Base-by-base conservation (phyloP, 1,139 yeast species). In the Yamadazyma mexicana region DNA sequence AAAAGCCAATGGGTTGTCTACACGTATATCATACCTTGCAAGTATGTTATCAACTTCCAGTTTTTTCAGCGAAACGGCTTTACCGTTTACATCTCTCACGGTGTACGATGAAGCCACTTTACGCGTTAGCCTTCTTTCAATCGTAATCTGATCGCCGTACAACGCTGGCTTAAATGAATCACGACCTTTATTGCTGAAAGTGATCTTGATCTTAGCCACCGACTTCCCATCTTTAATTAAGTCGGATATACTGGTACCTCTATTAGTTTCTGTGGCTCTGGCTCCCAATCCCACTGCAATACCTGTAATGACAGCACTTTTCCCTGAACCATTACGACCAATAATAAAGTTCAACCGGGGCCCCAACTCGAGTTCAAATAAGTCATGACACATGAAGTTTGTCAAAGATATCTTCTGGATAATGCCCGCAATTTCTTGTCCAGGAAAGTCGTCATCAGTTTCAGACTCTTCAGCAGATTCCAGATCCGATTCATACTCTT, bases 241-340 rank as follows among this genome's bases (percentile, higher is more conserved):
- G 39, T 77, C 81, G 49, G 78, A 82, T 33, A 87, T 68, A 7
- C 82, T 77, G 8, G 79, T 69, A 4, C 95, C 98, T 58, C 98
- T 75, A 53, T 85, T 85, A 0, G 98, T 92, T 40, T 82, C 89
- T n/a, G 83, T 73, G 0, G 98, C 97, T 52, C 83, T 86, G 1
- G 96, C 96, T n/a, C 98, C 98, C 8, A 92, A 66, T 5, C 96
- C 95, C 10, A 89, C 84, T 2, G 94, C 81, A 5, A 94, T 81
- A 1, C 96, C 98, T 0, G 98, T 91, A 45, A 94, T 66, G 23
- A 94, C 76, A 1, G 98, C 96, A 60, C 94, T 83, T 56, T 94
- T 94, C 24, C 99, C 99, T 25, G 95, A 83, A 2, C 99, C 99
- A 55, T 94, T 94, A 47, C 87, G 77, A 10, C 99, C 99, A 27